phyloP scores from a whole-genome alignment of 1,284 basidiomycete species.

The Ceratobasidium sp. region DNA sequence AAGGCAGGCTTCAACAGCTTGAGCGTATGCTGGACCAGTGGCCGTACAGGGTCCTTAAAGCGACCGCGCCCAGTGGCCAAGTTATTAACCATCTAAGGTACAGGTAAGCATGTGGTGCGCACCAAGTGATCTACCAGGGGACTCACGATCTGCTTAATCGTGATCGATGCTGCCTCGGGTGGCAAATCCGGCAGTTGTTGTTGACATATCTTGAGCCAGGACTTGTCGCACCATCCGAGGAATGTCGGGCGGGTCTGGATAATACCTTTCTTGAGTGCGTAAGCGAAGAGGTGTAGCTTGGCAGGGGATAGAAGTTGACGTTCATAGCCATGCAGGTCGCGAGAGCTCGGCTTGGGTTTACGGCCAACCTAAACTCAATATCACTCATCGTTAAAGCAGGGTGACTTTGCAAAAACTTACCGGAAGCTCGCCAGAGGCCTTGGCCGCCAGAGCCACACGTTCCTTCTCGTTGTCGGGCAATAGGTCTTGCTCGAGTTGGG shows the following conservation, averaged over 20 bases:
- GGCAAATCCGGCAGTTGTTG: background rate
- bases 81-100: background rate
- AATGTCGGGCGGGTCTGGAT: background rate
- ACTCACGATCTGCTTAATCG: background rate
- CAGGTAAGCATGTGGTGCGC: background rate
- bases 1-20: background rate
- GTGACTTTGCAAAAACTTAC: background rate
- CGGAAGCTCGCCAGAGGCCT: background rate
- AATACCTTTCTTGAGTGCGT: background rate
- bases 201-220: background rate
- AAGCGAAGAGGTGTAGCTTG: background rate
- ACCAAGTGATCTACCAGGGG: background rate
- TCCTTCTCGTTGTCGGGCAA: background rate
- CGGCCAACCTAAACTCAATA: background rate
- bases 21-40: background rate
- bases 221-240: background rate
- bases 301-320: background rate
- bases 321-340: background rate
- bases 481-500: background rate
- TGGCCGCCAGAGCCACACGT: background rate
- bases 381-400: background rate
- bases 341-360: background rate
- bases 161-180: background rate
- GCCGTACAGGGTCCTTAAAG: slow-evolving; percentile 4
- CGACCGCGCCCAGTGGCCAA: background rate